Percentiles rank a stretch among this genome's conserved stretches.
phyloP scores from a whole-genome alignment of 129 eudicot species.

The Escallonia rubra region DNA sequence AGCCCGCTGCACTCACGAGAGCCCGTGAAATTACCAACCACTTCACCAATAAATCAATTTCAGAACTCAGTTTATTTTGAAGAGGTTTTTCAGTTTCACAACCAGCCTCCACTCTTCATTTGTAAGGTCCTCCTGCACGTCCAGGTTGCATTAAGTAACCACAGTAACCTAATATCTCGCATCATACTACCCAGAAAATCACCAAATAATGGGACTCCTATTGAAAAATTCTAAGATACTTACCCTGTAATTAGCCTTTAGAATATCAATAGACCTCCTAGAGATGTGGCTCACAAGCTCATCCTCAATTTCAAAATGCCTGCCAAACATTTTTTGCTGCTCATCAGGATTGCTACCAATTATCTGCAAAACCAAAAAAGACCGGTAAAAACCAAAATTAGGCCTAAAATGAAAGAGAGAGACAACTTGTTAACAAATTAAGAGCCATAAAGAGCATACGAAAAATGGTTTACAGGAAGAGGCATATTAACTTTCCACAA shows the following conservation, averaged over 20 bases:
- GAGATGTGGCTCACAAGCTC: constrained; percentile 91
- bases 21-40: not conserved
- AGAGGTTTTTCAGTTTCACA: constrained; percentile 68
- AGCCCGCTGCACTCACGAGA: too few relatives aligned
- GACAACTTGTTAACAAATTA: too few relatives aligned
- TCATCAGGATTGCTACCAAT: constrained; percentile 82
- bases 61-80: constrained; percentile 65
- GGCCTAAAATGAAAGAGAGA: too few relatives aligned
- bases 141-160: not conserved
- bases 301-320: constrained; percentile 92
- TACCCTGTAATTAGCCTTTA: constrained; percentile 85
- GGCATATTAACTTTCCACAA: too few relatives aligned
- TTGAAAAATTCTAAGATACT: not conserved
- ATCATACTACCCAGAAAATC: not conserved
- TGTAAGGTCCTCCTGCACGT: constrained; percentile 61
- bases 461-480: too few relatives aligned
- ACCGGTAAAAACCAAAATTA: not conserved
- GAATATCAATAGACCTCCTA: constrained; percentile 71
- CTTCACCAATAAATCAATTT: not conserved
- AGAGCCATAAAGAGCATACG: too few relatives aligned
- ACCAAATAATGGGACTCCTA: not conserved
- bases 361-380: constrained; percentile 37
- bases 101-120: constrained; percentile 71
- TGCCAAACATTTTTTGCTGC: constrained; percentile 90
- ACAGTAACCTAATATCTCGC: not conserved